Conservation (phyloP, 495 filamentous ascomycete species). For the Aspergillus ellipticus region DNA sequence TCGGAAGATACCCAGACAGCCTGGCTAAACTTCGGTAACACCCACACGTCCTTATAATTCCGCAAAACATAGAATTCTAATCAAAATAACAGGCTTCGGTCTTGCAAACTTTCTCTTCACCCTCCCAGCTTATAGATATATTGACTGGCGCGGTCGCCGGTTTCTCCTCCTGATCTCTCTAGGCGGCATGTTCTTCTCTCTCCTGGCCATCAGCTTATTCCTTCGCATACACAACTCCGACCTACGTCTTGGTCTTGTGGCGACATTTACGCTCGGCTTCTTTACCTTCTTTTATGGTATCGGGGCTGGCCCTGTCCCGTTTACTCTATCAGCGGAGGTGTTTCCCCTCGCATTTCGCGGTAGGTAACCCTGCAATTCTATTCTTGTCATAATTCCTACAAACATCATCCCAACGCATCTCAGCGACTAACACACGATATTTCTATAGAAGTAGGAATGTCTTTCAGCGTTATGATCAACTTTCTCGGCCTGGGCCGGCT, state of each 20-base stretch:
- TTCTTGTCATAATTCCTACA: neutral
- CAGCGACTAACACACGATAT: too few relatives aligned
- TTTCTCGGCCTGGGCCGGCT: constrained; percentile 38
- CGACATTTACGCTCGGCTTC: constrained; percentile 7
- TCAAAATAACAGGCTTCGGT: constrained; percentile 15
- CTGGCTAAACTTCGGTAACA: constrained; percentile 66
- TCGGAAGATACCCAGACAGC: neutral
- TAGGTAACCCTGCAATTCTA: neutral
- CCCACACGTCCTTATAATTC: constrained; percentile 41
- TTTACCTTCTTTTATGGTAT: constrained; percentile 16
- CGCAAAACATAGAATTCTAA: too few relatives aligned
- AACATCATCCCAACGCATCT: too few relatives aligned
- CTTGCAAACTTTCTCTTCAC: constrained; percentile 26
- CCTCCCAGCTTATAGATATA: constrained; percentile 16
- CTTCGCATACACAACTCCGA: constrained; percentile 7
- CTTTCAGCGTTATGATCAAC: constrained; percentile 62
- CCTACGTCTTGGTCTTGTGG: constrained; percentile 4
- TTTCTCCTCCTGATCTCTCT: constrained; percentile 22
- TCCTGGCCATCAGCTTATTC: constrained; percentile 14
- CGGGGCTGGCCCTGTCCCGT: constrained; percentile 14
- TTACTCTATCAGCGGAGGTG: constrained; percentile 51
- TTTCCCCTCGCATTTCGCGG: constrained; percentile 66
- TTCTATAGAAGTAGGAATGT: constrained; percentile 60
- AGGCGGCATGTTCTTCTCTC: constrained; percentile 15
- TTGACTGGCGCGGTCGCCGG: constrained; percentile 22